Conservation (phyloP, 2,329 filamentous ascomycete species). For the Penicillium sp. region DNA sequence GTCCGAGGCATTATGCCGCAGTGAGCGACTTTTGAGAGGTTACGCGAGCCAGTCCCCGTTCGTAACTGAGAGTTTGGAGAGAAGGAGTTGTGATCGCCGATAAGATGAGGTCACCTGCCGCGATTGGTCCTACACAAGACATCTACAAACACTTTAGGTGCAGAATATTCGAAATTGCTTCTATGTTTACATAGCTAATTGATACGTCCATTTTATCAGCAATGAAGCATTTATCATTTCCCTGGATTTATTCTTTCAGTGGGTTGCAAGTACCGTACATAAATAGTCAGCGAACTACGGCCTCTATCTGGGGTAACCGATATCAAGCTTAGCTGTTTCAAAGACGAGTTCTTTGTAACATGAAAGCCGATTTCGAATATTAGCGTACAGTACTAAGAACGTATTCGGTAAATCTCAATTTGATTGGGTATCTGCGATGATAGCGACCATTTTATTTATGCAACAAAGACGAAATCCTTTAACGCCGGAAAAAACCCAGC, state of each 20-base stretch:
- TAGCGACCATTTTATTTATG: slow-evolving; percentile 14
- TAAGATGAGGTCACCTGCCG: slow-evolving; percentile 22
- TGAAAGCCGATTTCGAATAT: no score
- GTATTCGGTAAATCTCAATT: slow-evolving; percentile 4
- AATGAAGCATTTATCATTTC: no score
- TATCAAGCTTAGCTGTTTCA: no score
- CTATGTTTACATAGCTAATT: no score
- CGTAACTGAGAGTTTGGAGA: not conserved
- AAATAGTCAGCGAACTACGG: no score
- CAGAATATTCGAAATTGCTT: no score
- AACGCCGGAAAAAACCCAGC: slow-evolving; percentile 5
- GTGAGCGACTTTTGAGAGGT: not conserved
- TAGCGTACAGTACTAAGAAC: not conserved
- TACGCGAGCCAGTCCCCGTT: not conserved
- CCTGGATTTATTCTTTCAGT: no score
- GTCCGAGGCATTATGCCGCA: slow-evolving; percentile 23
- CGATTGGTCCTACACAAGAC: not conserved
- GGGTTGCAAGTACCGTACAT: no score
- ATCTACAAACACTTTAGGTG: not conserved
- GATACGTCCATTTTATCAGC: no score
- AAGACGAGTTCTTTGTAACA: no score
- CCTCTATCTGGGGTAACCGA: no score
- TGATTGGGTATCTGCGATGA: slow-evolving; percentile 20
- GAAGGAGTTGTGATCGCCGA: slow-evolving; percentile 12
- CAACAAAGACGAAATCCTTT: slow-evolving; percentile 6